A percentile compares a stretch with the other conserved stretches of the same genome.
phyloP scores from a whole-genome alignment of 768 basidiomycete species.

The Lactarius evosmus region DNA sequence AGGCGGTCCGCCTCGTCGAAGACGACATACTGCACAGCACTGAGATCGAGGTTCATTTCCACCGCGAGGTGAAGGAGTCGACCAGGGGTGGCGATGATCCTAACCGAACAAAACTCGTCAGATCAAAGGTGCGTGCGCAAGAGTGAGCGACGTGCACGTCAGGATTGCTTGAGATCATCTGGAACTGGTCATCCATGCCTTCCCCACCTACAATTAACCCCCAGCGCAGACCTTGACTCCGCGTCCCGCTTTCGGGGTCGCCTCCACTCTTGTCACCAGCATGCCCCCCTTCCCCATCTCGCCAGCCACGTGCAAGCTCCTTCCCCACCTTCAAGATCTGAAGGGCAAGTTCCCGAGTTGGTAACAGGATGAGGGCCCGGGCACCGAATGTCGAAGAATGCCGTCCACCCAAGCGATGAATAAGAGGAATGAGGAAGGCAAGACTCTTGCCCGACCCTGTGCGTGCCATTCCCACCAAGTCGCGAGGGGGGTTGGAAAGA shows the following conservation, averaged over 20 bases:
- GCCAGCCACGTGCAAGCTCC: conserved; percentile 83
- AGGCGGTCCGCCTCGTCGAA: conserved; percentile 98
- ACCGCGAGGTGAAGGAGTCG: conserved; percentile 94
- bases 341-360: conserved; percentile 89
- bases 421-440: conserved; percentile 90
- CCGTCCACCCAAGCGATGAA: conserved; percentile 79
- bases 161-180: conserved; percentile 90
- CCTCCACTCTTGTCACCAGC: conserved; percentile 63
- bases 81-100: conserved; percentile 96
- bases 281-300: conserved; percentile 56
- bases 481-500: conserved; percentile 78
- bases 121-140: conserved; percentile 9
- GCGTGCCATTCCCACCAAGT: conserved; percentile 97
- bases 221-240: conserved; percentile 74
- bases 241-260: conserved; percentile 50
- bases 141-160: conserved; percentile 69
- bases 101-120: conserved; percentile 34
- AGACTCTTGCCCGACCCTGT: conserved; percentile 98
- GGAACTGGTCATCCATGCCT: conserved; percentile 92
- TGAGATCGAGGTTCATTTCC: conserved; percentile 93
- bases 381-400: conserved; percentile 81
- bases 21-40: conserved; percentile 83
- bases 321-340: conserved; percentile 95
- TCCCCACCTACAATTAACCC: conserved; percentile 95
- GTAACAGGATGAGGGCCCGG: conserved; percentile 83